phyloP scores from a whole-genome alignment of 306 rosid species.

The Trifolium fragiferum region DNA sequence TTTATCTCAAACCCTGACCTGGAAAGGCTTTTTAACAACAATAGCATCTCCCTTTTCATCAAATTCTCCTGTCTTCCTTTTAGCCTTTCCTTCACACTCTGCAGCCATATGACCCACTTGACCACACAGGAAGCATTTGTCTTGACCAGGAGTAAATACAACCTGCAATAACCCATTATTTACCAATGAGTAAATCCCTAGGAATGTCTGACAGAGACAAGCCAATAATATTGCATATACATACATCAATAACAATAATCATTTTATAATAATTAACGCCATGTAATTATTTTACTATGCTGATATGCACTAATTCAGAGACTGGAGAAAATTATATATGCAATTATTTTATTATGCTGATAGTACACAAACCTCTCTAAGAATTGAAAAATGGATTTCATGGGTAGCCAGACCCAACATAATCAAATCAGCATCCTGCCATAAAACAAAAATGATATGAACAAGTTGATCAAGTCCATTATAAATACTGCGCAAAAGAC shows the following conservation, averaged over 20 bases:
- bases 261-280: conserved; percentile 4
- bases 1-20: conserved; percentile 55
- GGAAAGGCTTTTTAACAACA: conserved; percentile 83
- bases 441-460: conserved; percentile 40
- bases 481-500: conserved; percentile 22
- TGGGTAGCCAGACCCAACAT: conserved; percentile 98
- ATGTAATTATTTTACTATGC: neutral
- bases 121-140: conserved; percentile 94
- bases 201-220: conserved; percentile 20
- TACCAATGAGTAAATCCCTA: conserved; percentile 33
- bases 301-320: conserved; percentile 29
- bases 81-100: conserved; percentile 83
- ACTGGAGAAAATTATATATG: neutral
- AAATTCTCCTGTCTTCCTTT: conserved; percentile 84
- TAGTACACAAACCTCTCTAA: conserved; percentile 79
- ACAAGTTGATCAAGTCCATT: conserved; percentile 15
- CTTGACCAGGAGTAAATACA: conserved; percentile 94
- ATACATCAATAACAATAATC: conserved; percentile 12
- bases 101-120: conserved; percentile 97
- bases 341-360: neutral
- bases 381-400: conserved; percentile 94
- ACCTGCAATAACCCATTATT: conserved; percentile 58
- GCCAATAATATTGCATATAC: conserved; percentile 19
- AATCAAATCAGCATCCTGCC: conserved; percentile 98
- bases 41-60: conserved; percentile 79